Evolutionary conservation across 306 rosid genomes (phyloP).

Genomic region (Medicago lupulina): DNA sequence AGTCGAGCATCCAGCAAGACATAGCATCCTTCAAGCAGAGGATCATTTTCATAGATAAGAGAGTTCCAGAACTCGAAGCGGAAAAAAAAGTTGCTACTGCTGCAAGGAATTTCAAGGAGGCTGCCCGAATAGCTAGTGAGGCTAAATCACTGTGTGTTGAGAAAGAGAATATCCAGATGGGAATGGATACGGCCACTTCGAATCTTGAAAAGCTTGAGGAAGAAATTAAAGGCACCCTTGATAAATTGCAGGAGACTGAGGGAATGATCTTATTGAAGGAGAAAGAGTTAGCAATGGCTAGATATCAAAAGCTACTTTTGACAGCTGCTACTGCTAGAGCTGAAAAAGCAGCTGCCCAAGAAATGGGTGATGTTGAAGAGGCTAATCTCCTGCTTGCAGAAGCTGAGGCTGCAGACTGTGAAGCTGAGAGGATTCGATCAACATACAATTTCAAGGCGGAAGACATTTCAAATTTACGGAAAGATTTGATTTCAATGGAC

Average conservation of each 20-base stretch:
- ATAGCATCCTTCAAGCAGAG: slow-evolving; percentile 71
- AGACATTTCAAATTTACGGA: slow-evolving; percentile 53
- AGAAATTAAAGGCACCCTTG: slow-evolving; percentile 60
- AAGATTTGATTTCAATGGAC: slow-evolving; percentile 73
- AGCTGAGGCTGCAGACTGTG: slow-evolving; percentile 78
- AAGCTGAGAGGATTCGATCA: slow-evolving; percentile 69
- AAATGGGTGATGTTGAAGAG: slow-evolving; percentile 77
- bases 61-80: slow-evolving; percentile 87
- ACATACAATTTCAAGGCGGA: slow-evolving; percentile 59
- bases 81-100: slow-evolving; percentile 83
- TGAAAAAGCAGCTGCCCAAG: slow-evolving; percentile 69
- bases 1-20: slow-evolving; percentile 76
- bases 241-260: slow-evolving; percentile 69
- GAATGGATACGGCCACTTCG: slow-evolving; percentile 52
- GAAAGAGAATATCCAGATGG: slow-evolving; percentile 61
- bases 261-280: slow-evolving; percentile 64
- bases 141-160: slow-evolving; percentile 69
- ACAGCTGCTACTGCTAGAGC: slow-evolving; percentile 70
- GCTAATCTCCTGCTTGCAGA: slow-evolving; percentile 76
- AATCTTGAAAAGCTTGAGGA: slow-evolving; percentile 76
- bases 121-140: slow-evolving; percentile 80
- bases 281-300: slow-evolving; percentile 75
- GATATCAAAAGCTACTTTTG: slow-evolving; percentile 72
- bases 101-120: slow-evolving; percentile 86
- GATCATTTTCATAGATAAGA: slow-evolving; percentile 71